Percentiles rank a stretch among this genome's conserved stretches.
These are phyloP conservation scores for Talaromyces verruculosus DNA, from an alignment of 2,329 filamentous ascomycete species.

Conservation along the genomic window DNA sequence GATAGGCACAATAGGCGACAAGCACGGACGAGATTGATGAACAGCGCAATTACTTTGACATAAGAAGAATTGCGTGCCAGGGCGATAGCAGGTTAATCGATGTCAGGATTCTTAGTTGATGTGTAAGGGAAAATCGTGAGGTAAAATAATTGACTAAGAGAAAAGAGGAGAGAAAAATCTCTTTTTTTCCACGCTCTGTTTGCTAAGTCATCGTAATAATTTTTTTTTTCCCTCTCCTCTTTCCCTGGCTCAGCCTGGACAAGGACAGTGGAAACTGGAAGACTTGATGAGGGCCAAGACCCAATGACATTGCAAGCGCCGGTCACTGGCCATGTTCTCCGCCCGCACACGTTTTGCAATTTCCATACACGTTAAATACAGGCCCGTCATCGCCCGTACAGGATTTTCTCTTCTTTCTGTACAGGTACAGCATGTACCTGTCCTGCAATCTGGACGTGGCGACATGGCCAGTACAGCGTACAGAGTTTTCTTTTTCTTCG, in stretches of 20 bases:
- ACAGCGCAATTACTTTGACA: constrained; percentile 35
- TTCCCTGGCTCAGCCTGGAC: constrained; percentile 13
- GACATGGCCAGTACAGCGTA: not conserved
- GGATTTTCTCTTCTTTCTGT: not conserved
- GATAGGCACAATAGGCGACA: constrained; percentile 33
- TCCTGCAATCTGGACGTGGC: not conserved
- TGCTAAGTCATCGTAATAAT: constrained; percentile 11
- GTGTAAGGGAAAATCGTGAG: constrained; percentile 32
- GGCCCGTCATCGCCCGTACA: not conserved
- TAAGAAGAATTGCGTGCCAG: constrained; percentile 38
- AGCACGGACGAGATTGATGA: constrained; percentile 18
- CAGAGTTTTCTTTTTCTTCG: not conserved
- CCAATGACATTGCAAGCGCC: constrained; percentile 14
- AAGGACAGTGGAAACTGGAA: constrained; percentile 12
- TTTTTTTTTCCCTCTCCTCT: constrained; percentile 15
- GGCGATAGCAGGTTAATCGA: constrained; percentile 21
- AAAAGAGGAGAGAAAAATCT: constrained; percentile 18
- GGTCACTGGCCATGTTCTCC: constrained; percentile 12
- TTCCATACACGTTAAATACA: not conserved
- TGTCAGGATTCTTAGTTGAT: not conserved
- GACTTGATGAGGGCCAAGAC: constrained; percentile 7
- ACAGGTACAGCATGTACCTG: not conserved
- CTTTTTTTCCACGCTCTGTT: not conserved
- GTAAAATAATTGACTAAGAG: constrained; percentile 46
- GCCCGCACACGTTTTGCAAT: constrained; percentile 9